These are phyloP conservation scores for Ogataea polymorpha DNA, from an alignment of 805 yeast genomes.

Conservation along the genomic window DNA sequence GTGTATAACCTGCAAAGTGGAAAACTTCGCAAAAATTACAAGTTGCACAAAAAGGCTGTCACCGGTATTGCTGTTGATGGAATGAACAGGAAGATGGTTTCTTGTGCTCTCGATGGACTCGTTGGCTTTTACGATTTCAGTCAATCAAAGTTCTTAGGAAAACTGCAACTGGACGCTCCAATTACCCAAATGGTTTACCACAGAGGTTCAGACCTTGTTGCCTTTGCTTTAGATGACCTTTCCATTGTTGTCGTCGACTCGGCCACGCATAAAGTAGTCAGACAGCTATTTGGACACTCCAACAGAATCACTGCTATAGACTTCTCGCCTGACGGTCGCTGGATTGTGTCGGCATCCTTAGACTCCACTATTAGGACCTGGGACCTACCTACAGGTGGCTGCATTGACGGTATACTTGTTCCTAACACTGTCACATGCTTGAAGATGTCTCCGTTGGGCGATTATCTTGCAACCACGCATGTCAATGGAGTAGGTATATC, in stretches of 20 bases:
- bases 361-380: conserved; percentile 92
- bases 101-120: conserved; percentile 84
- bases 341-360: conserved; percentile 80
- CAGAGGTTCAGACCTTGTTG: conserved; percentile 77
- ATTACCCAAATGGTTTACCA: conserved; percentile 77
- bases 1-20: conserved; percentile 93
- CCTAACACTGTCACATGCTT: conserved; percentile 78
- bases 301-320: conserved; percentile 85
- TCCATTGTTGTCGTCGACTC: conserved; percentile 81
- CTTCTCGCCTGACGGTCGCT: conserved; percentile 92
- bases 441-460: conserved; percentile 83
- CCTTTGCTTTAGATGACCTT: conserved; percentile 82
- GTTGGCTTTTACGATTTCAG: conserved; percentile 86
- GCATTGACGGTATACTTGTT: conserved; percentile 85
- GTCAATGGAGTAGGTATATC: conserved; percentile 86
- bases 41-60: conserved; percentile 71
- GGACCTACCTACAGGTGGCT: conserved; percentile 96
- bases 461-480: conserved; percentile 87
- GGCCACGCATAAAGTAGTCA: conserved; percentile 74
- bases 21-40: conserved; percentile 63
- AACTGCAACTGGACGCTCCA: conserved; percentile 69
- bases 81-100: conserved; percentile 83
- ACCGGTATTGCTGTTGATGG: conserved; percentile 90
- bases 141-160: conserved; percentile 63
- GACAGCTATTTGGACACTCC: conserved; percentile 86